Evolutionary conservation across 257 asterid genomes (phyloP), one percentile per base, ranked within the genome.

Genomic region (Fraxinus quadrangulata): DNA sequence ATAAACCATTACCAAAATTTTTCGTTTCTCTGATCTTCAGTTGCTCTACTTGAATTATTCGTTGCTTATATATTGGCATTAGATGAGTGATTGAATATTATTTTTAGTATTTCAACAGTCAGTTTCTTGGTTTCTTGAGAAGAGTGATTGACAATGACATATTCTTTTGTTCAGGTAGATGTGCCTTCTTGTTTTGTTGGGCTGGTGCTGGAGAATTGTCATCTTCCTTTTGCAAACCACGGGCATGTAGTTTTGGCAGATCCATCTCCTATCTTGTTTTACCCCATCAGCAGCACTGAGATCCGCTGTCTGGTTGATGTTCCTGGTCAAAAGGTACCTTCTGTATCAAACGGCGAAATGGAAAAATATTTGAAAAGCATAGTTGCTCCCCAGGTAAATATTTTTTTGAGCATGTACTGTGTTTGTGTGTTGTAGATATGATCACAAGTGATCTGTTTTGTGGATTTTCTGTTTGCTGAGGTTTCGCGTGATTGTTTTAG

Each of bases 161-260:
- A 23, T 78, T 68, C 23, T 30, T 0, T 77, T 77, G 28, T 75
- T 75, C 84, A 88, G 92, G 92, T 88, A 17, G 92, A 88, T 14
- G 81, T 82, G 72, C 90, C 92, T 31, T 88, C 92, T 76, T 88
- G 88, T 88, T 88, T 88, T 84, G 92, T 86, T 63, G 92, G 92
- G 73, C 82, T 88, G 81, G 76, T 86, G 14, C 75, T 88, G 82
- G 89, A 88, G 73, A 86, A 88, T 72, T 88, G 90, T 75, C 79
- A 82, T 67, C 92, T 88, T 79, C 92, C 90, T 10, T 83, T 79
- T 75, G 87, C 77, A 34, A 84, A 88, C 61, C 90, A 88, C 4
- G 92, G 92, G 45, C 92, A 88, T 84, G 92, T 88, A 30, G 78
- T 88, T 75, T 82, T 88, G 40, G 92, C 75, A 74, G 88, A 86